Percentiles rank a stretch among this genome's conserved stretches.
These are phyloP conservation scores for Globisporangium sylvaticum DNA, from an alignment of 352 stramenopile species.

Conservation along the genomic window DNA sequence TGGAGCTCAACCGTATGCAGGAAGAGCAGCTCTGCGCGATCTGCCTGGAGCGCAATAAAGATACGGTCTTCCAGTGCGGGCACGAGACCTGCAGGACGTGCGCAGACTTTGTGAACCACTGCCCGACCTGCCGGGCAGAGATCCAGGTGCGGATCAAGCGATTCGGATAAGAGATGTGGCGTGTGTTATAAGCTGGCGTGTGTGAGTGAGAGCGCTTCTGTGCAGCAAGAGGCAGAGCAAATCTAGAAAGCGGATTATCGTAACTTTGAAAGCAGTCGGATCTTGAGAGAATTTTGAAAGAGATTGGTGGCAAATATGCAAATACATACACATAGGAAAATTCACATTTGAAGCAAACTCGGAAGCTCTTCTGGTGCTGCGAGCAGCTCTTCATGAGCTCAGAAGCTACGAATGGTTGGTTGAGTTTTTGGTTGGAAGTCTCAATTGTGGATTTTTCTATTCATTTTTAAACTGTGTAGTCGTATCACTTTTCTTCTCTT, in stretches of 20 bases:
- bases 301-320: background rate
- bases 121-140: slow-evolving; percentile 62
- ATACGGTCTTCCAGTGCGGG: slow-evolving; percentile 82
- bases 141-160: slow-evolving; percentile 78
- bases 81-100: slow-evolving; percentile 75
- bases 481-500: background rate
- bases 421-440: background rate
- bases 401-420: background rate
- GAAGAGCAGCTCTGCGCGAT: slow-evolving; percentile 67
- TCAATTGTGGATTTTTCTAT: background rate
- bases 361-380: background rate
- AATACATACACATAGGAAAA: background rate
- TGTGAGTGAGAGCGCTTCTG: background rate
- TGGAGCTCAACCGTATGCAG: slow-evolving; percentile 59
- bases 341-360: background rate
- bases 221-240: background rate
- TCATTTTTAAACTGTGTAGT: background rate
- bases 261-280: background rate
- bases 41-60: slow-evolving; percentile 72
- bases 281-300: background rate
- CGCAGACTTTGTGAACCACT: slow-evolving; percentile 47
- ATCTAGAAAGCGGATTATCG: background rate
- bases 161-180: slow-evolving; percentile 30
- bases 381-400: background rate
- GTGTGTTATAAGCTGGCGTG: background rate